Base-by-base conservation (phyloP, 805 yeast genomes). In the Myxozyma lipomycoides region DNA sequence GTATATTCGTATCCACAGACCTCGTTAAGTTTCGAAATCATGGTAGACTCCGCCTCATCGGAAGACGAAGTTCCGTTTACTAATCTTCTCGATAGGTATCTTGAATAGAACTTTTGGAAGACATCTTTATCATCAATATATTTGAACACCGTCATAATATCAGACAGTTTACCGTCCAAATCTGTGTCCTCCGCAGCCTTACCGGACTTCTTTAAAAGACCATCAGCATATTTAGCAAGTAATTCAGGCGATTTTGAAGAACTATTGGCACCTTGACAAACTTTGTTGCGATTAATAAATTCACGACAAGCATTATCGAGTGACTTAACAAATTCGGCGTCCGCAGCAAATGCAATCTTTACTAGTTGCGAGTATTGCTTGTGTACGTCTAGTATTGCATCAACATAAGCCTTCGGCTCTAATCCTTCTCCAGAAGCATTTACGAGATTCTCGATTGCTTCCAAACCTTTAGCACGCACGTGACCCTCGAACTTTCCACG, bases 1-100 rank as follows among this genome's bases (percentile, higher is more conserved):
- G 98, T 90, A 67, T 91, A 93, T 64, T 93, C 98, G 65, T 83
- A 75, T 18, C 95, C 88, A 68, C 93, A 91, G 53, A 85, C 95
- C 51, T 85, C 84, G 66, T 89, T 95, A 59, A 93, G 76, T 62
- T 86, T 80, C 62, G 88, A 87, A 55, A 93, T 87, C 56, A 93
- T 82, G 51, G 78, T 70, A 59, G 87, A 91, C 70, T 93, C 99
- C 40, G 78, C 77, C 58, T 84, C 91, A 51, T 86, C 95, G 32
- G 88, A 83, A 40, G 86, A 83, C 2, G 95, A 84, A 18, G 93
- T 81, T 61, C 89, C 85, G 64, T 85, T 84, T 62, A 93, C 90
- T 61, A 93, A 77, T 66, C 99, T 79, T 66, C 84, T 86, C 9
- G 98, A 91, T 61, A 93, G 76, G 64, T 84, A 74, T 56, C 97